phyloP scores from a whole-genome alignment of 345 rosid species.

The Mangifera indica region DNA sequence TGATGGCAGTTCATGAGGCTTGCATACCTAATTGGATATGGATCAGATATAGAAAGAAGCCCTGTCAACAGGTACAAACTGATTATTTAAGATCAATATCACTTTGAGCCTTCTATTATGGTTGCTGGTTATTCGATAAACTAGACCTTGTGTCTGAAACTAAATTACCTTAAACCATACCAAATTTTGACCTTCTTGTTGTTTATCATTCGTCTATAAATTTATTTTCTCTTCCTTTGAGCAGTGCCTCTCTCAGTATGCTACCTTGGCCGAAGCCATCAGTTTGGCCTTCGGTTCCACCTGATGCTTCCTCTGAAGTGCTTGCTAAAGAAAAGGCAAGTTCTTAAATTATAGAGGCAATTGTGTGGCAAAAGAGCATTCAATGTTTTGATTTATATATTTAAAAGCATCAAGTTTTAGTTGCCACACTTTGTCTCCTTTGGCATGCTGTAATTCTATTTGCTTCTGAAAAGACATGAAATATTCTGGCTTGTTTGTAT shows the following conservation, averaged over 20 bases:
- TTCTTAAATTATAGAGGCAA: constrained; percentile 22
- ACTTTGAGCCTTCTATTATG: constrained; percentile 10
- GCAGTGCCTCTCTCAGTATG: constrained; percentile 97
- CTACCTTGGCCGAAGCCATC: constrained; percentile 98
- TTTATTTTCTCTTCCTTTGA: constrained; percentile 27
- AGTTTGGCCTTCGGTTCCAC: constrained; percentile 90
- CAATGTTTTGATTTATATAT: background rate
- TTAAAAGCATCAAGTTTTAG: background rate
- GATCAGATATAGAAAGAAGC: constrained; percentile 84
- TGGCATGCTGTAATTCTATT: background rate
- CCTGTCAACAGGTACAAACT: constrained; percentile 77
- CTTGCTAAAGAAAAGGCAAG: constrained; percentile 93
- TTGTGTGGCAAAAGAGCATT: background rate
- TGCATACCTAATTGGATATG: constrained; percentile 88
- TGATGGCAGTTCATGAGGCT: constrained; percentile 92
- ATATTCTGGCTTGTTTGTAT: constrained; percentile 1
- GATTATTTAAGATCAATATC: constrained; percentile 8
- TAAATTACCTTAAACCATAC: constrained; percentile 1
- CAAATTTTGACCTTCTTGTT: constrained; percentile 7
- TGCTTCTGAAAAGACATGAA: too few species aligned
- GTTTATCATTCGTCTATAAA: constrained; percentile 8
- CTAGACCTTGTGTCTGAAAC: background rate
- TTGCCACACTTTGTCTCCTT: background rate
- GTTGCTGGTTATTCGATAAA: background rate
- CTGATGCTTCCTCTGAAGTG: constrained; percentile 76